Percentiles rank a stretch among this genome's conserved stretches.
phyloP scores from a whole-genome alignment of 2,329 filamentous ascomycete species.

The Chalaropsis thielavioides region DNA sequence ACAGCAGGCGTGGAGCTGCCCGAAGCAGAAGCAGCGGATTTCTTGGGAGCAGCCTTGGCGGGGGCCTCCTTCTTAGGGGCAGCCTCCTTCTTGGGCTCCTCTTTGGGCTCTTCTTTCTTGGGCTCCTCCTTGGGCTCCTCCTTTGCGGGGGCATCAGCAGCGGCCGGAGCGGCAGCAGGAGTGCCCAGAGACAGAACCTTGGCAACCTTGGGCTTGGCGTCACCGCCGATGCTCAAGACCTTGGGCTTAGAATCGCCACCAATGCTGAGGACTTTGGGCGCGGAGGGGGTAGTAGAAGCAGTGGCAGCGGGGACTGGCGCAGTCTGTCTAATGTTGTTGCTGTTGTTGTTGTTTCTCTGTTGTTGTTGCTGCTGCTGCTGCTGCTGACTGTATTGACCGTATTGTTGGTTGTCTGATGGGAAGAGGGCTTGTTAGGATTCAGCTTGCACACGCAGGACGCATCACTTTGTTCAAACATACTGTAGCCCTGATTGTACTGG shows the following conservation, averaged over 20 bases:
- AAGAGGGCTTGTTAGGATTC: conserved; percentile 2
- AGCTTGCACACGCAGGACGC: not conserved
- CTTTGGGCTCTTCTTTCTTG: conserved; percentile 20
- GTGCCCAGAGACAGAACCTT: conserved; percentile 32
- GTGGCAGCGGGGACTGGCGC: conserved; percentile 33
- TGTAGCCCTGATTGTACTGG: conserved; percentile 37
- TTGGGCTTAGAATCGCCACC: conserved; percentile 48
- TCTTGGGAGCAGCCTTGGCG: conserved; percentile 76
- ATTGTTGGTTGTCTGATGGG: conserved; percentile 19
- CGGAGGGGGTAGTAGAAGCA: conserved; percentile 32
- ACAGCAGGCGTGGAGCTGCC: conserved; percentile 69
- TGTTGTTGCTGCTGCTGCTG: conserved; percentile 35
- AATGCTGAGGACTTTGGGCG: conserved; percentile 50
- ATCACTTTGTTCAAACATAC: conserved; percentile 14
- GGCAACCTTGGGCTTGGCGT: conserved; percentile 36
- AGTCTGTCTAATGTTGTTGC: conserved; percentile 29
- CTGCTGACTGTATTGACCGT: conserved; percentile 34
- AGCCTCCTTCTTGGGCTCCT: conserved; percentile 31
- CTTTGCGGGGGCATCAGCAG: not conserved
- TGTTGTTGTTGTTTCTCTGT: conserved; percentile 28
- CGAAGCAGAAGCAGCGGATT: conserved; percentile 64
- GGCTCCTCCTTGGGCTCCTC: conserved; percentile 12
- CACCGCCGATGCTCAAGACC: conserved; percentile 60
- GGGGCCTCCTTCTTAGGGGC: conserved; percentile 44
- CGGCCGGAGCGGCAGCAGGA: conserved; percentile 24